Base-by-base conservation (phyloP, 208 protist species). In the Trypanosoma rangeli region DNA sequence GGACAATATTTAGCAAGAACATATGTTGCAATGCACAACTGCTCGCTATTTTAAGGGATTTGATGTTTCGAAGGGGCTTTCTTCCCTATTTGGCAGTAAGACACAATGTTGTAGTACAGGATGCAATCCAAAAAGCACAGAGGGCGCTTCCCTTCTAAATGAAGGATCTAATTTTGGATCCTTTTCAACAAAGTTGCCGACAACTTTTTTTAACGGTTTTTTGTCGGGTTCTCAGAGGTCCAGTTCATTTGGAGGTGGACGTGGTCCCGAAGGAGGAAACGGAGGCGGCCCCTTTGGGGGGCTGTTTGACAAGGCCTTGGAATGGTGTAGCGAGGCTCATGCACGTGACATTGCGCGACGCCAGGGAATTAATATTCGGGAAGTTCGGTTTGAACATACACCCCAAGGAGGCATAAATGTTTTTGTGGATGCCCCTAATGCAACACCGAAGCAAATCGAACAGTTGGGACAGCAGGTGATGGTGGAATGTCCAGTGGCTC, bases 401-500 rank as follows among this genome's bases (percentile, higher is more conserved):
- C 72, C 82, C 22, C 81, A 85, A 26, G 88, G 88, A n/a, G 83
- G 83, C 20, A 72, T 94, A 56, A 89, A 84, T 24, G 88, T 96
- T 7, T 78, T 85, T 58, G 88, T 96, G 29, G 90, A 96, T 67
- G 90, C 90, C 0, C 90, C 90, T 10, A 80, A 74, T 31, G 90
- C 90, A 49, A 96, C 88, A 26, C 78, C 82, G 20, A 72, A 90
- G 63, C 90, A 96, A 74, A 94, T 96, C 71, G 88, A 96, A 57
- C 78, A 84, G 53, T 78, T 96, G 8, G 90, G 90, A n/a, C 81
- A 86, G 54, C 74, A 81, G 37, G 90, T 96, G 31, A 83, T 93
- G 65, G 85, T 94, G 67, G 90, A 96, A 74, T 96, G 90, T 64
- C 90, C 90, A 5, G 85, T 96, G 50, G 90, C 90, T 10, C 85